Base-by-base conservation (phyloP, 441 rosid species). In the Gossypium davidsonii region DNA sequence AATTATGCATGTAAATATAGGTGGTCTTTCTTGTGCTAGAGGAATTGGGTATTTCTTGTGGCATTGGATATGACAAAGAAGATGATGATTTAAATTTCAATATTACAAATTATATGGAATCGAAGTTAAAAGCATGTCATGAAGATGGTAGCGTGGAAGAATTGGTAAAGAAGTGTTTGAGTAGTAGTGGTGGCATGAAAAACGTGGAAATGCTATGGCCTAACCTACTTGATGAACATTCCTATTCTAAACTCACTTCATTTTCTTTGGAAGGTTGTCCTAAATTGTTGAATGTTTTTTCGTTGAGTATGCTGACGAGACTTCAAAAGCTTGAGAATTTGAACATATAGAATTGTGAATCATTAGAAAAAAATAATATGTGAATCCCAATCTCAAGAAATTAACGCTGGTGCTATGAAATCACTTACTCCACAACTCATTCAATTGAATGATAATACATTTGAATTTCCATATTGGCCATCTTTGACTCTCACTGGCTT, bases 201-300 rank as follows among this genome's bases (percentile, higher is more conserved):
- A 70, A 56, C 14, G 2, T 56, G 73, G 64, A 5, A 34, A 55
- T 10, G 51, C 28, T 56, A 37, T 70, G 73, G 73, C 37, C 28
- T 14, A 37, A 70, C 6, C 64, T 56, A 37, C 34, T 70, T 53
- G 31, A 31, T 20, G 12, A 26, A 3, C 37, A 70, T 3, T 55
- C 64, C 11, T 70, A 37, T 37, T 5, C 63, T 63, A 70, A 56
- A 18, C 64, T 56, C 14, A 37, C 3, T 37, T 2, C 2, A 4
- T 10, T 56, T 37, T 0, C 0, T 0, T 18, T 70, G 12, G 0
- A 0, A 5, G 0, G 1, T 6, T 70, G 64, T 20, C 3, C 1
- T 17, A 70, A 39, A 8, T 12, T 70, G 8, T 3, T 31, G 21
- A 34, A 21, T 12, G 20, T 56, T 20, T 70, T 70, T 21, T n/a